These are phyloP conservation scores for Astrothelium macrocarpum DNA, from an alignment of 495 filamentous ascomycete species.

Conservation along the genomic window DNA sequence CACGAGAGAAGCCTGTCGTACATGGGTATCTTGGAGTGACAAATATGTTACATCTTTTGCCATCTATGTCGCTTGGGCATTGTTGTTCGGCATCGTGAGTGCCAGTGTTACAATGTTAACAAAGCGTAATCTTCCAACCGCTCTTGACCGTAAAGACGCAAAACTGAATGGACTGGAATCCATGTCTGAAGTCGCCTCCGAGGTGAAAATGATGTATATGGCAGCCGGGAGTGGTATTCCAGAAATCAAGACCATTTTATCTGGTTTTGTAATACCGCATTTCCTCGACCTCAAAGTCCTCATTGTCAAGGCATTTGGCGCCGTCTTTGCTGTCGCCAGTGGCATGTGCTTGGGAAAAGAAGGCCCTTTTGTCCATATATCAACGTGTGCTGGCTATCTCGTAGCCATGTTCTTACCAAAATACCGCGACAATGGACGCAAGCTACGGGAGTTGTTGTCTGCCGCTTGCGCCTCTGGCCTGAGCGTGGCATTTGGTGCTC, in stretches of 20 bases:
- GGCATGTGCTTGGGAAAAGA: slow-evolving; percentile 53
- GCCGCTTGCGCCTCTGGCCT: slow-evolving; percentile 47
- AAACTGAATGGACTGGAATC: slow-evolving; percentile 16
- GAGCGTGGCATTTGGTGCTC: slow-evolving; percentile 51
- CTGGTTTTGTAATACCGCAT: slow-evolving; percentile 49
- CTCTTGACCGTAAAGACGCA: slow-evolving; percentile 22
- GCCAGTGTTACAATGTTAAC: slow-evolving; percentile 44
- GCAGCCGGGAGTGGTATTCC: slow-evolving; percentile 48
- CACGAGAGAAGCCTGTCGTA: slow-evolving; percentile 33
- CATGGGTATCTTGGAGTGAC: slow-evolving; percentile 39
- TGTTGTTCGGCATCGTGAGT: slow-evolving; percentile 42
- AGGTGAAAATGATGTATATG: slow-evolving; percentile 48
- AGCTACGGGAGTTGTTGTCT: slow-evolving; percentile 46
- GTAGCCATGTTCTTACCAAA: slow-evolving; percentile 44
- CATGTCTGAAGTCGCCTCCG: slow-evolving; percentile 8
- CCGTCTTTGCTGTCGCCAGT: slow-evolving; percentile 46
- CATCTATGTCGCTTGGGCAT: slow-evolving; percentile 42
- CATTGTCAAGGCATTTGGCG: slow-evolving; percentile 46
- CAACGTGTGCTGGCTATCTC: slow-evolving; percentile 46
- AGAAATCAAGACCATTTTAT: slow-evolving; percentile 52
- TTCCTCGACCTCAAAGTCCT: slow-evolving; percentile 47
- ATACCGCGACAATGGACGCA: slow-evolving; percentile 43
- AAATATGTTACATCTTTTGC: slow-evolving; percentile 34
- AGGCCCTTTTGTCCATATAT: slow-evolving; percentile 52
- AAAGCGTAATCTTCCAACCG: slow-evolving; percentile 39